Percentiles rank a stretch among this genome's conserved stretches.
Evolutionary conservation across 2,329 filamentous ascomycete genomes (phyloP).

Genomic region (Purpureocillium takamizusanense): DNA sequence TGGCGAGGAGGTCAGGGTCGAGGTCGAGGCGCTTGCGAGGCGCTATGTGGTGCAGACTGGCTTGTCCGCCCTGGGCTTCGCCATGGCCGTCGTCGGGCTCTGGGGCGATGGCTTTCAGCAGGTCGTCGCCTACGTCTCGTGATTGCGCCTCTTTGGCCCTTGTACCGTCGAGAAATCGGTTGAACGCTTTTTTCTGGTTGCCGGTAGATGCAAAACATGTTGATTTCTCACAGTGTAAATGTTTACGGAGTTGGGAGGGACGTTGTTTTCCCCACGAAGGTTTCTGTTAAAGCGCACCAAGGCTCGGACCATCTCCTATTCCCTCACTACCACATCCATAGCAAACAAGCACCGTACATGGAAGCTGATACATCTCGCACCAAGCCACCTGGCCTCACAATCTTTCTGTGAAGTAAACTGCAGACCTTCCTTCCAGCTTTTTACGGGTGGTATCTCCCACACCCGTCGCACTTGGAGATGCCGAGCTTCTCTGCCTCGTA

Average conservation of each 20-base stretch:
- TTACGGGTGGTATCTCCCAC: slow-evolving; percentile 8
- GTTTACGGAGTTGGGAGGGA: background rate
- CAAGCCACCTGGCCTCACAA: too few relatives aligned
- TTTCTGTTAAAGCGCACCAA: background rate
- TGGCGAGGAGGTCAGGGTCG: slow-evolving; percentile 51
- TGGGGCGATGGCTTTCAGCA: slow-evolving; percentile 51
- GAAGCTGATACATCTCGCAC: background rate
- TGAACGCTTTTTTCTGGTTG: background rate
- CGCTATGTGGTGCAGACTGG: slow-evolving; percentile 45
- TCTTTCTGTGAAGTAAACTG: too few relatives aligned
- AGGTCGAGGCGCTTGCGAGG: slow-evolving; percentile 46
- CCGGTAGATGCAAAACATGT: background rate
- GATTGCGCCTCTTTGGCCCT: too few relatives aligned
- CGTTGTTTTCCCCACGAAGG: too few relatives aligned
- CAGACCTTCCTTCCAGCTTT: background rate
- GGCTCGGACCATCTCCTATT: slow-evolving; percentile 1
- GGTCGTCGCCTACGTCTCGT: slow-evolving; percentile 23
- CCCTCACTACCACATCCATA: background rate
- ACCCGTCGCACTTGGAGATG: slow-evolving; percentile 6
- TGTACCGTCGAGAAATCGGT: slow-evolving; percentile 4
- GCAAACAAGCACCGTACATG: slow-evolving; percentile 1
- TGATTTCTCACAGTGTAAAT: too few relatives aligned
- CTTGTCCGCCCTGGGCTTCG: slow-evolving; percentile 47
- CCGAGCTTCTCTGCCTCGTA: slow-evolving; percentile 8
- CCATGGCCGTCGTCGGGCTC: slow-evolving; percentile 54